A percentile compares a stretch with the other conserved stretches of the same genome.
Evolutionary conservation across 257 asterid species (phyloP).

Genomic region (Cruciata laevipes): DNA sequence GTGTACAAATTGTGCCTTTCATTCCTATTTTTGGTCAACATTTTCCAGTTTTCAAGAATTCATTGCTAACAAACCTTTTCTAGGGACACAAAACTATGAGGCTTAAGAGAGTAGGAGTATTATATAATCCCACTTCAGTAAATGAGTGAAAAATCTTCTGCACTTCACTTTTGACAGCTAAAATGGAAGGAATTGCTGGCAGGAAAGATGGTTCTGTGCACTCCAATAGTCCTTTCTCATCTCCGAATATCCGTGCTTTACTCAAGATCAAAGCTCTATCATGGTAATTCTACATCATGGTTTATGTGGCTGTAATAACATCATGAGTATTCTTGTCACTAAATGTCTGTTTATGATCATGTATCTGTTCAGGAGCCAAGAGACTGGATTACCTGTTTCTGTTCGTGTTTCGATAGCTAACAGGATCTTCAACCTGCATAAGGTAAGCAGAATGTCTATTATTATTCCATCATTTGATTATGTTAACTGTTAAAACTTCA

Average conservation of each 20-base stretch:
- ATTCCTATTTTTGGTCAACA: constrained; percentile 14
- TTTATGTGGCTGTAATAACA: not conserved
- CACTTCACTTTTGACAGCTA: not conserved
- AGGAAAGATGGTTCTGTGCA: constrained; percentile 24
- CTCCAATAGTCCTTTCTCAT: constrained; percentile 41
- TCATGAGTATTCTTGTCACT: constrained; percentile 5
- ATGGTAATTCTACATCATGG: constrained; percentile 29
- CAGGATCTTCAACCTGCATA: constrained; percentile 60
- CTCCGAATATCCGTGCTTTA: constrained; percentile 58
- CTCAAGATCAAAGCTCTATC: constrained; percentile 68
- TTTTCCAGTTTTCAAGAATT: constrained; percentile 25
- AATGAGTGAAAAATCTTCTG: constrained; percentile 2
- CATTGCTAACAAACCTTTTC: constrained; percentile 10
- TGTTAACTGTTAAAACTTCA: not conserved
- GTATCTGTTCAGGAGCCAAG: constrained; percentile 49
- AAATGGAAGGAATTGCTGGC: constrained; percentile 3
- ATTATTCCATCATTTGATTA: not conserved
- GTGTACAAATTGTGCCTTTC: not conserved
- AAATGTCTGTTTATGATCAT: not conserved
- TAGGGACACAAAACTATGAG: constrained; percentile 23
- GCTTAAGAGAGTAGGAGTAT: not conserved
- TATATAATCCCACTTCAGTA: constrained; percentile 4
- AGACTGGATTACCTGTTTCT: constrained; percentile 60
- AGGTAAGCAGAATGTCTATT: constrained; percentile 28
- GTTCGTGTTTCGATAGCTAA: constrained; percentile 43